Conservation (phyloP, 495 filamentous ascomycete species). For the Hypoxylon trugodes region DNA sequence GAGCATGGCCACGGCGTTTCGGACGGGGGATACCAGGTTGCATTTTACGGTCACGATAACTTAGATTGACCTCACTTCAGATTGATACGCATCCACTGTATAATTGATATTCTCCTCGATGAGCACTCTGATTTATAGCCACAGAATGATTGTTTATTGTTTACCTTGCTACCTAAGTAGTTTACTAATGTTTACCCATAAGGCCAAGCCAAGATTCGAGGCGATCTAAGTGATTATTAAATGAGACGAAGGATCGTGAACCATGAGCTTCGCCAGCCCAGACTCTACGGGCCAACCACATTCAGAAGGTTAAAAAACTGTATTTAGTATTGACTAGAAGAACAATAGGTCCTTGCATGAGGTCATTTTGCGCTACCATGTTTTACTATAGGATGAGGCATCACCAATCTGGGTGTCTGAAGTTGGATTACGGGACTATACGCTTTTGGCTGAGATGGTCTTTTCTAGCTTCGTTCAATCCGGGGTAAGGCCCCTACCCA, state of each 20-base stretch:
- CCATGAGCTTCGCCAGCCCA: background rate
- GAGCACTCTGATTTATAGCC: background rate
- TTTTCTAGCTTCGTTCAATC: too few species aligned
- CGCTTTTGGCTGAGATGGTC: too few species aligned
- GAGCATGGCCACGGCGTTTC: slow-evolving; percentile 44
- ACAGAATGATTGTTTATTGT: too few species aligned
- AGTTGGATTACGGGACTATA: too few species aligned
- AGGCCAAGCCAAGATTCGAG: too few species aligned
- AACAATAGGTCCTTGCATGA: background rate
- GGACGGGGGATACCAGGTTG: slow-evolving; percentile 37
- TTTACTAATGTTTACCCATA: too few species aligned
- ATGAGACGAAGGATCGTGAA: slow-evolving; percentile 7
- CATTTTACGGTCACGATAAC: slow-evolving; percentile 25
- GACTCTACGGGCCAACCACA: background rate
- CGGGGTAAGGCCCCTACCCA: too few species aligned
- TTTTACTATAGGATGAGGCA: background rate
- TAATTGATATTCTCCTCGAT: background rate
- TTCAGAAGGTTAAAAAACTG: background rate
- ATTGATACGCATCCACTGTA: background rate
- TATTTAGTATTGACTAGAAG: slow-evolving; percentile 1
- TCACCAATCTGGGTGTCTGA: too few species aligned
- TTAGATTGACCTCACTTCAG: background rate
- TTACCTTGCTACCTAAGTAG: too few species aligned
- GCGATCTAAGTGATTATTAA: background rate
- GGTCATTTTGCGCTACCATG: background rate